These are phyloP conservation scores for Silene vulgaris DNA, from an alignment of 179 eudicot genomes.

Conservation along the genomic window DNA sequence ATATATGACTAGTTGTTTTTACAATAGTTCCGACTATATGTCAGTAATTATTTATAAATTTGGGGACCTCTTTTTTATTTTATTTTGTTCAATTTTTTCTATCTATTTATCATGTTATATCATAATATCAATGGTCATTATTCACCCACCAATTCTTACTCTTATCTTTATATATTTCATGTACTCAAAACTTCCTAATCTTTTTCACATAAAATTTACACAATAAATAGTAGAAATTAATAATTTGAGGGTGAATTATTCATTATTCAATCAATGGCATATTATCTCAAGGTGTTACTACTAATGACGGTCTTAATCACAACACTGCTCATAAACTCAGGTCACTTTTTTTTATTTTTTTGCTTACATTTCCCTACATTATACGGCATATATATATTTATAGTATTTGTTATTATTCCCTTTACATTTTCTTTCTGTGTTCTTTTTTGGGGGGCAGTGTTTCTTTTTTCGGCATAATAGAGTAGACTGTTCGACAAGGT, in stretches of 20 bases:
- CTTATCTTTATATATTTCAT: slow-evolving; percentile 17
- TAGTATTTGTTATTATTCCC: neutral
- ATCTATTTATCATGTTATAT: slow-evolving; percentile 17
- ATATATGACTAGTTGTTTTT: neutral
- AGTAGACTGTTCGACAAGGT: too few species aligned
- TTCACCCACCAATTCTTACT: slow-evolving; percentile 16
- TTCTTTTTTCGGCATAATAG: neutral
- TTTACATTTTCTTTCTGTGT: neutral
- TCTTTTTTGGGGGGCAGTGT: slow-evolving; percentile 2
- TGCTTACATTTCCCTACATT: neutral
- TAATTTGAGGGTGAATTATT: neutral
- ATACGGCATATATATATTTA: neutral
- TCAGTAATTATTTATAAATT: slow-evolving; percentile 3
- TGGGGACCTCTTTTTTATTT: slow-evolving; percentile 15
- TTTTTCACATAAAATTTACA: slow-evolving; percentile 9
- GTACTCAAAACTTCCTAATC: neutral
- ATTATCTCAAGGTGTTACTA: slow-evolving; percentile 6
- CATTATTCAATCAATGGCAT: slow-evolving; percentile 14
- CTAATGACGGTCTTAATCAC: slow-evolving; percentile 15
- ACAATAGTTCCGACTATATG: neutral
- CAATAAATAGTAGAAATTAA: neutral
- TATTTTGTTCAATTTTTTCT: neutral
- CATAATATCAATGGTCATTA: slow-evolving; percentile 21
- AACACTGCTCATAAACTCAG: slow-evolving; percentile 21
- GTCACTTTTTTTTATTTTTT: slow-evolving; percentile 6